A percentile compares a stretch with the other conserved stretches of the same genome.
These are phyloP conservation scores for Dipteronia dyeriana DNA, from an alignment of 345 rosid species.

Conservation along the genomic window DNA sequence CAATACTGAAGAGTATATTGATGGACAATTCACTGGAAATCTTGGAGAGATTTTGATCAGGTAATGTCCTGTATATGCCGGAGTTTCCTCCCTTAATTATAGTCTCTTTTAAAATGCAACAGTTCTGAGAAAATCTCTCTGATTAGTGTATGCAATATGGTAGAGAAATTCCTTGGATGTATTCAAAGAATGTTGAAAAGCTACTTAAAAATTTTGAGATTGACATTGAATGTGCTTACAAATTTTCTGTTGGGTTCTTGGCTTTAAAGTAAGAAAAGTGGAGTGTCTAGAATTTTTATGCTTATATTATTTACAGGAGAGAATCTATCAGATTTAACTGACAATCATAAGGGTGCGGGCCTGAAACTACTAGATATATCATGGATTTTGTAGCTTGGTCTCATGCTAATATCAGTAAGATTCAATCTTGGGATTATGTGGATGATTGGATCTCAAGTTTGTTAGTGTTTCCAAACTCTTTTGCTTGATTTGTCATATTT, in stretches of 20 bases:
- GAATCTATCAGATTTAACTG: not conserved
- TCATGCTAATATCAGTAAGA: not conserved
- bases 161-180: no score
- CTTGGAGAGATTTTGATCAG: conserved; percentile 78
- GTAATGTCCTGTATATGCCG: not conserved
- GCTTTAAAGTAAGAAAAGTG: not conserved
- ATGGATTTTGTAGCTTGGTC: not conserved
- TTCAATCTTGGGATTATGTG: not conserved
- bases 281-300: not conserved
- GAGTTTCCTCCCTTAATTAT: not conserved
- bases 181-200: no score
- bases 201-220: not conserved
- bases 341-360: not conserved
- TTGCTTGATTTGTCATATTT: not conserved
- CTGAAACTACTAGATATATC: not conserved
- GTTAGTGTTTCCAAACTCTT: not conserved
- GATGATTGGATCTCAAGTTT: not conserved
- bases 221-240: not conserved
- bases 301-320: not conserved
- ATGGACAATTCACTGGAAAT: conserved; percentile 84
- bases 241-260: not conserved
- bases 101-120: not conserved
- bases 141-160: not conserved
- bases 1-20: conserved; percentile 82
- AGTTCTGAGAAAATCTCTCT: not conserved